These are phyloP conservation scores for Agrocybe pediades DNA, from an alignment of 768 basidiomycete genomes.

Conservation along the genomic window DNA sequence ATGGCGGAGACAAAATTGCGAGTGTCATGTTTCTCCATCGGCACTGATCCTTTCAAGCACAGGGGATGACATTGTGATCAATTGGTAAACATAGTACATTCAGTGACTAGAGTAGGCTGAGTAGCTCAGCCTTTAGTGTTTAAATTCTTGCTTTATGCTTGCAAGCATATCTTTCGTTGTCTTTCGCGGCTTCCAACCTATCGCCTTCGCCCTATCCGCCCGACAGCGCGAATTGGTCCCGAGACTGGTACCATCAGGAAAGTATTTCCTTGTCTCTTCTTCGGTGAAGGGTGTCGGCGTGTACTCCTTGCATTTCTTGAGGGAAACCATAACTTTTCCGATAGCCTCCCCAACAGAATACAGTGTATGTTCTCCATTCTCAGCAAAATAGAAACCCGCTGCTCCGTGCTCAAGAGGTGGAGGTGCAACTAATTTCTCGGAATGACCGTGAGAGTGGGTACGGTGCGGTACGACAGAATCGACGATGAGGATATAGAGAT, in stretches of 20 bases:
- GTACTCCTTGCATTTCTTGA: slow-evolving; percentile 34
- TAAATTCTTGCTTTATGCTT: slow-evolving; percentile 49
- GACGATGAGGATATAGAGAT: slow-evolving; percentile 47
- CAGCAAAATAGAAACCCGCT: slow-evolving; percentile 51
- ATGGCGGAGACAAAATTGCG: background rate
- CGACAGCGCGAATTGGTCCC: slow-evolving; percentile 47
- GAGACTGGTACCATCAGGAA: slow-evolving; percentile 31
- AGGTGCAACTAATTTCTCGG: slow-evolving; percentile 2
- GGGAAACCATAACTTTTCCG: slow-evolving; percentile 30
- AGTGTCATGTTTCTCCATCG: too few species aligned
- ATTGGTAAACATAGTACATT: background rate
- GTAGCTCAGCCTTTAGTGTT: too few species aligned
- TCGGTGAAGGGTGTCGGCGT: slow-evolving; percentile 46
- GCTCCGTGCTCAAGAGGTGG: slow-evolving; percentile 41
- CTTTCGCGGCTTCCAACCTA: slow-evolving; percentile 57
- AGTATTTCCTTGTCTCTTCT: slow-evolving; percentile 43
- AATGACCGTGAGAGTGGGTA: slow-evolving; percentile 14
- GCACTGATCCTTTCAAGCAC: too few species aligned
- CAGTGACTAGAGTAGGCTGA: slow-evolving; percentile 3
- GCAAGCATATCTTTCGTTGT: slow-evolving; percentile 50
- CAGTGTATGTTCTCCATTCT: slow-evolving; percentile 46
- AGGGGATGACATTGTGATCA: background rate
- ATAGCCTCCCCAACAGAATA: slow-evolving; percentile 38
- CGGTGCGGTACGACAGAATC: slow-evolving; percentile 30
- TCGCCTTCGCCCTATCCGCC: slow-evolving; percentile 38